Base-by-base conservation (phyloP, 352 stramenopile genomes). In the Pythium phragmitis region DNA sequence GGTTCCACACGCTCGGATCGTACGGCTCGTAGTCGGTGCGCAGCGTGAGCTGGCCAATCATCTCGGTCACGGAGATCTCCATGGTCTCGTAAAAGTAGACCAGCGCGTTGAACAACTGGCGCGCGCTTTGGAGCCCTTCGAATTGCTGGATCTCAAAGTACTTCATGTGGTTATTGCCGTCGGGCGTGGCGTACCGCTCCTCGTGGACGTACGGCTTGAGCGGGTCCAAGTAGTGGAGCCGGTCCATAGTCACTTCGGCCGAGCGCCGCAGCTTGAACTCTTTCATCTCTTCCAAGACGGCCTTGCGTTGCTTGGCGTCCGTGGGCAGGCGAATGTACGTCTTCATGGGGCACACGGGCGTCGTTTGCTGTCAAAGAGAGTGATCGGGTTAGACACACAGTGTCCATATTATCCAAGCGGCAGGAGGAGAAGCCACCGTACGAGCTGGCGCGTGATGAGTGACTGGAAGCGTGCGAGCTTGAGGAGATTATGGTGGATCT, bases 61-160 rank as follows among this genome's bases (percentile, higher is more conserved):
- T 63, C 60, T 85, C 77, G 7, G 73, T 84, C 23, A 88, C 76
- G 12, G 52, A 84, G 61, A 87, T 88, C 56, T 89, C 76, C 70
- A 87, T 76, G 46, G 79, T 84, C 7, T 76, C 46, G 30, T 76
- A 66, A 57, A 79, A 82, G 16, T 68, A 74, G 13, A 75, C 54
- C 17, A 87, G 63, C 11, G 72, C 68, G 23, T 88, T 72, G 34
- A 73, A 88, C 11, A 88, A 72, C 37, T 84, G 70, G 12, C 63
- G 65, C 16, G 85, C 69, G n/a, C 65, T 63, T 4, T 61, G 63
- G 53, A 87, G 82, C n/a, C 72, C 72, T 17, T 69, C 56, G 53
- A 65, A 65, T 71, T 79, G 37, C 26, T 63, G 42, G 47, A 58
- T 57, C 46, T 54, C 36, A 21, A 61, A 34, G 13, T 21, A 61